Base-by-base conservation (phyloP, 2,329 filamentous ascomycete species). In the Paraphoma chrysanthemicola region DNA sequence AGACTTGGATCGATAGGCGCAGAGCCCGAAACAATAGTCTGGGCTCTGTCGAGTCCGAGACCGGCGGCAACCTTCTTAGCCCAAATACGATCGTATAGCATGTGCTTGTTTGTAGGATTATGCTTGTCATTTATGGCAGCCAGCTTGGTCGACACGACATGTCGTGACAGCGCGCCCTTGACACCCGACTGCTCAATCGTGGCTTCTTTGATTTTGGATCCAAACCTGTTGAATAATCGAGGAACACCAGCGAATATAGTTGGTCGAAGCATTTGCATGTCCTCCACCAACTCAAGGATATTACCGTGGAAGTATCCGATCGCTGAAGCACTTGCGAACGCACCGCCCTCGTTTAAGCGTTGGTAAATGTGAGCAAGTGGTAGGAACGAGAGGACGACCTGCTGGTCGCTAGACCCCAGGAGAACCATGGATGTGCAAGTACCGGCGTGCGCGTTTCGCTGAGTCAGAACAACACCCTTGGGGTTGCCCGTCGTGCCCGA, bases 271-370 rank as follows among this genome's bases (percentile, higher is more conserved):
- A 92, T 76, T 81, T 98, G 96, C 79, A 99, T 79, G 72, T 99
- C 95, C 56, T 99, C 95, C 0, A 96, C 88, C 16, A 99, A 82
- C 62, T 91, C 90, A 11, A 90, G 74, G 60, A 97, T 89, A 72
- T 97, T 92, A 52, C 95, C 95, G 67, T 95, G 92, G 85, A 97
- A 99, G 78, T 94, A 99, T 11, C 94, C 95, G 67, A 97, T 88
- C 8, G 86, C 81, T 33, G 86, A 86, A 52, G 92, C 93, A 50
- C 86, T 83, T 69, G 90, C 86, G 14, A 97, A 81, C 12, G 87
- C 85, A 3, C 83, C 82, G 74, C 96, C 90, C 74, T 99, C 95
- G 41, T 88, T 82, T 64, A 97, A 83, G 53, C 95, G 90, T 63
- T 93, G 91, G 76, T 92, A 97, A 69, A 99, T 98, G 75, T 99